Base-by-base conservation (phyloP, 352 stramenopile genomes). In the Phytopythium sindhum region DNA sequence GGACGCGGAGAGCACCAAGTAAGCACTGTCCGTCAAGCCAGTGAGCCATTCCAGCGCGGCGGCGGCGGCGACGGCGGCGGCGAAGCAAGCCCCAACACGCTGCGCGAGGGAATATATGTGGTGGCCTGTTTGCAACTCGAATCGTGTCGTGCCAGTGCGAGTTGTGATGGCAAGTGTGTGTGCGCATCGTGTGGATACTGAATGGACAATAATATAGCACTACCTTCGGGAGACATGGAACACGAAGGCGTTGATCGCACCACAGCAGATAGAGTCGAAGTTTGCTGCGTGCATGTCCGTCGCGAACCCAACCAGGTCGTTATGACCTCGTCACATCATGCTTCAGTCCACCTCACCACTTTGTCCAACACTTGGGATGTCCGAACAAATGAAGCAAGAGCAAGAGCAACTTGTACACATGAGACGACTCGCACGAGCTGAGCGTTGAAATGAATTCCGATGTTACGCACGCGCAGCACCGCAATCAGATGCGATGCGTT, bases 1-100 rank as follows among this genome's bases (percentile, higher is more conserved):
- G 31, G 69, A 71, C 65, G 42, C 67, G 15, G 67, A 70, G 60
- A 75, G 60, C 64, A 69, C 62, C 57, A 66, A 64, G 56, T 61
- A 53, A 61, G 24, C 26, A 10, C 15, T 61, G 12, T 35, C 10
- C 35, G 8, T 29, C 42, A 12, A 35, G 24, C 0, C 39, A 23
- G 52, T 31, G 21, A 23, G 29, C 33, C 26, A 35, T 29, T 26
- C 45, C 23, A 55, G 53, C n/a, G 15, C 23, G 5, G 29, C 19
- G 19, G 33, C n/a, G n/a, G n/a, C n/a, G n/a, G n/a, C n/a, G n/a
- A 53, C 19, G 14, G 47, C 31, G 35, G 54, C 23, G 33, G 5
- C 54, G 29, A 29, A 31, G 21, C 29, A 21, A 35, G 29, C 33
- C 23, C 52, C 21, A 35, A 23, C 11, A 37, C 9, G 48, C 26